Evolutionary conservation across 345 rosid genomes (phyloP).

Genomic region (Gynandropsis gynandra): DNA sequence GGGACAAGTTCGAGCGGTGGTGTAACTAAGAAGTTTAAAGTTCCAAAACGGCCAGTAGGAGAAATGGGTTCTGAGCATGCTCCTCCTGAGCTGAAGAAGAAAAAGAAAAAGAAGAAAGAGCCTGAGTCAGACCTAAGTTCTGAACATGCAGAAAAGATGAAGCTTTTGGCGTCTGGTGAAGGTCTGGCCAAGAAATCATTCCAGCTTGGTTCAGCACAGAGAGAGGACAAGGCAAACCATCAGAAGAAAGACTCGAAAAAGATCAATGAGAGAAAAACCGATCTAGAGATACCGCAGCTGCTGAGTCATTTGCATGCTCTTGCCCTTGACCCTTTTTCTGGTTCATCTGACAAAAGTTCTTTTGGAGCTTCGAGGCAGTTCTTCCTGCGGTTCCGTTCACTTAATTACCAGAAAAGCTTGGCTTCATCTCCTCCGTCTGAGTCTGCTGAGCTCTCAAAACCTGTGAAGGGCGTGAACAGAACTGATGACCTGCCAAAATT

Average conservation of each 20-base stretch:
- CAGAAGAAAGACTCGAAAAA: slow-evolving; percentile 36
- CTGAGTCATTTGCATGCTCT: slow-evolving; percentile 65
- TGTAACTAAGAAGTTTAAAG: slow-evolving; percentile 50
- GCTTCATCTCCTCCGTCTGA: slow-evolving; percentile 36
- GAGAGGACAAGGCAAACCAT: slow-evolving; percentile 30
- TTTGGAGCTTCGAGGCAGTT: too few species aligned
- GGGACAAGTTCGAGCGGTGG: slow-evolving; percentile 34
- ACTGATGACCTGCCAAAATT: slow-evolving; percentile 40
- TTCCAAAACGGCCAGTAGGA: slow-evolving; percentile 38
- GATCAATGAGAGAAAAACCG: slow-evolving; percentile 26
- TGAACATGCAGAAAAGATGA: slow-evolving; percentile 47
- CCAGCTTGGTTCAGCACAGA: slow-evolving; percentile 33
- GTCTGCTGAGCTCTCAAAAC: too few species aligned
- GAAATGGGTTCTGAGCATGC: slow-evolving; percentile 36
- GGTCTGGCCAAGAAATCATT: slow-evolving; percentile 33
- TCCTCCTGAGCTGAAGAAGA: slow-evolving; percentile 37
- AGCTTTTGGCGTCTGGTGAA: slow-evolving; percentile 39
- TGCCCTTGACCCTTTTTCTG: slow-evolving; percentile 69
- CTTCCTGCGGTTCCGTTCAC: slow-evolving; percentile 33
- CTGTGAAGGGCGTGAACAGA: too few species aligned
- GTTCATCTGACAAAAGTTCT: not conserved
- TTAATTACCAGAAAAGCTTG: slow-evolving; percentile 21
- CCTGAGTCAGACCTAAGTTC: slow-evolving; percentile 27
- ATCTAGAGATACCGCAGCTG: slow-evolving; percentile 43
- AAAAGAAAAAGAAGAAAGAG: slow-evolving; percentile 70